Base-by-base conservation (phyloP, 164 flowering plant genomes). In the Vitis riparia region DNA sequence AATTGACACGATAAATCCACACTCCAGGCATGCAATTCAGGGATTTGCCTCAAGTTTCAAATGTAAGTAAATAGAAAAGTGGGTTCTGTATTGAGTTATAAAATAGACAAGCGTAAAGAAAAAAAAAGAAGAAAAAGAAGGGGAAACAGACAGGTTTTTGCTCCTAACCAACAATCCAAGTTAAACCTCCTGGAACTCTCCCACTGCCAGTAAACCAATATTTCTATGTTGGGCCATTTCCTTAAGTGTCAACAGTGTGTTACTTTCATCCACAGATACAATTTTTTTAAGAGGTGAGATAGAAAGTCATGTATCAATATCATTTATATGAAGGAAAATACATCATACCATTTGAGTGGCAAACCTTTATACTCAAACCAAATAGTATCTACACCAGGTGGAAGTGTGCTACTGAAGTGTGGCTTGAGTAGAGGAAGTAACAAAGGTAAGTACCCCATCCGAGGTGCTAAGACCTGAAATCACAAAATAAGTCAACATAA, bases 301-400 rank as follows among this genome's bases (percentile, higher is more conserved):
- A 56, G 17, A 16, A 19, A 6, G 49, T 19, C 15, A 37, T 51
- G 17, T 30, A 30, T 50, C 48, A 60, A 69, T 23, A 60, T 0
- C 5, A 55, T 10, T 1, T 55, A 2, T 51, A 23, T 15, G 19
- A 9, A 16, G 30, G 2, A 49, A 37, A 32, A 55, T 8, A 56
- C 50, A 55, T 10, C 71, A 70, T 82, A 96, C 99, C 99, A 93
- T 79, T 93, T 93, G 59, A 96, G 82, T 37, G 99, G 98, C 80
- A 96, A 71, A 8, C 98, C 98, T 68, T 88, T 91, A 83, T 88
- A 96, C 52, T 96, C 99, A 79, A 96, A 96, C 98, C 99, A 96
- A 50, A 93, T 78, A 52, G 94, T 87, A 73, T 93, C 98, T 1
- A 56, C 79, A 5, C 97, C 97, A 64, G 98, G 98, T 64, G 99